Percentiles rank a stretch among this genome's conserved stretches.
These are phyloP conservation scores for Rhododendron simsii DNA, from an alignment of 148 eudicot species.

Conservation along the genomic window DNA sequence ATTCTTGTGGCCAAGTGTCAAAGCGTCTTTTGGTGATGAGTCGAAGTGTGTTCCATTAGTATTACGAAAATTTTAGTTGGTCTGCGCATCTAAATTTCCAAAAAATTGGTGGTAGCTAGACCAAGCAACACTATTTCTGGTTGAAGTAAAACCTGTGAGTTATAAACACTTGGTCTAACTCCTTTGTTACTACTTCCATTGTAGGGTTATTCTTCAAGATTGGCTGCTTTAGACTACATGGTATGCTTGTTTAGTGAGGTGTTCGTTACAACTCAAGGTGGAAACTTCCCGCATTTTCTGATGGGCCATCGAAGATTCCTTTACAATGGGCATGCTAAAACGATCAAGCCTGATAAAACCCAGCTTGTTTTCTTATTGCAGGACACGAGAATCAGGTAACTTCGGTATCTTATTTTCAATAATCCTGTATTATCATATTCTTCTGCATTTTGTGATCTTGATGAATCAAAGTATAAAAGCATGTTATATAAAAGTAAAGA, in stretches of 20 bases:
- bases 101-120: neutral
- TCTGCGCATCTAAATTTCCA: neutral
- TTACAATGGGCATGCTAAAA: slow-evolving; percentile 82
- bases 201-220: slow-evolving; percentile 75
- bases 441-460: neutral
- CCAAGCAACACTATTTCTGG: neutral
- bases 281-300: slow-evolving; percentile 90
- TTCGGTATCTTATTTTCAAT: neutral
- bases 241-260: slow-evolving; percentile 81
- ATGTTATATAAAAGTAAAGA: neutral
- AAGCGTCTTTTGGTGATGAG: neutral
- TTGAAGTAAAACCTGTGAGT: neutral
- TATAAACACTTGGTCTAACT: neutral
- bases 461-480: neutral
- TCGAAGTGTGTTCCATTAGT: neutral
- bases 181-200: slow-evolving; percentile 7
- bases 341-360: slow-evolving; percentile 72
- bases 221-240: slow-evolving; percentile 84
- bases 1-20: neutral
- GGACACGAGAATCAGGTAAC: slow-evolving; percentile 59
- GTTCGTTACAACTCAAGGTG: slow-evolving; percentile 88
- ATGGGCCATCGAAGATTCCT: slow-evolving; percentile 79
- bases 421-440: neutral
- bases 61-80: no score
- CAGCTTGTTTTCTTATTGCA: slow-evolving; percentile 62